phyloP scores from a whole-genome alignment of 306 rosid species.

The Carpinus viminea region DNA sequence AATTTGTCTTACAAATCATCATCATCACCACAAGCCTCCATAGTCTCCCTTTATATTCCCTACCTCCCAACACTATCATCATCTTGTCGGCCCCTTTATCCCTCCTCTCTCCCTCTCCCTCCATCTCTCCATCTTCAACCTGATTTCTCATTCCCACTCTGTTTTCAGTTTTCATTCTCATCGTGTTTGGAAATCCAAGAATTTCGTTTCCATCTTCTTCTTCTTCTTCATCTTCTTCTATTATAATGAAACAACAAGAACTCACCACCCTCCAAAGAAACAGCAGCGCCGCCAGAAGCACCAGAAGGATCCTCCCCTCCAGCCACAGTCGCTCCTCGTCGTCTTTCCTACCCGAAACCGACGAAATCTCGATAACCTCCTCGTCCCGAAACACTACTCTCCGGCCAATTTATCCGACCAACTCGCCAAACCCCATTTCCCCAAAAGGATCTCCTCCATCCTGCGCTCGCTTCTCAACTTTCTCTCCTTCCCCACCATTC shows the following conservation, averaged over 20 bases:
- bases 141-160: background rate
- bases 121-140: background rate
- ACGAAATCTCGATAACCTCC: constrained; percentile 47
- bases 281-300: constrained; percentile 39
- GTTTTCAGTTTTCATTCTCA: background rate
- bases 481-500: constrained; percentile 53
- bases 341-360: constrained; percentile 16
- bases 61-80: constrained; percentile 66
- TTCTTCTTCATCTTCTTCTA: background rate
- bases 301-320: constrained; percentile 50
- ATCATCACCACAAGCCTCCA: constrained; percentile 67
- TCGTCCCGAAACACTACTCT: constrained; percentile 37
- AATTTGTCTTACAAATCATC: constrained; percentile 46
- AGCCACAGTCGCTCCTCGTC: constrained; percentile 26
- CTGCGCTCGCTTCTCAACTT: constrained; percentile 60
- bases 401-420: constrained; percentile 25
- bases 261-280: constrained; percentile 50
- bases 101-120: constrained; percentile 1
- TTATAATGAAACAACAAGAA: constrained; percentile 55
- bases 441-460: constrained; percentile 48
- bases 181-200: background rate
- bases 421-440: constrained; percentile 23
- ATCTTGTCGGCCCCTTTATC: constrained; percentile 61
- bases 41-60: constrained; percentile 63
- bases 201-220: background rate